Conservation (phyloP, 106 monocot species). For the Posidonia australis region DNA sequence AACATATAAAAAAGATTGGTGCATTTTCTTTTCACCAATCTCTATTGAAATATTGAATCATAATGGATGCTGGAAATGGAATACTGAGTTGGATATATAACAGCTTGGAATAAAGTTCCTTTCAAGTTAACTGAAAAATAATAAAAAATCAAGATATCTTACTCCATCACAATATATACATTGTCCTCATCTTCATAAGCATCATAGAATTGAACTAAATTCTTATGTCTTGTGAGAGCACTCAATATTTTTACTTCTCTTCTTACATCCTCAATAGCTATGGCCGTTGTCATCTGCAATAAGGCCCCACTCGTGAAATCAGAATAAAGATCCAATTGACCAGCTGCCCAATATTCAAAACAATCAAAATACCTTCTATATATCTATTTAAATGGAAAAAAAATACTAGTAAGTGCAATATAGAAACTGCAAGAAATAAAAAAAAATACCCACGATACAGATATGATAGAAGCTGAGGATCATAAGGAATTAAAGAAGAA, state of each 20-base stretch:
- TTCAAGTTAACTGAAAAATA: not conserved
- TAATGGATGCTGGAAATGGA: too few species aligned
- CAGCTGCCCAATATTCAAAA: not conserved
- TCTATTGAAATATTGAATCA: too few species aligned
- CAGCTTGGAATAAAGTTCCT: too few species aligned
- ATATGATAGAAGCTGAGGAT: not conserved
- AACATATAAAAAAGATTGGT: too few species aligned
- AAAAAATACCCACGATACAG: not conserved
- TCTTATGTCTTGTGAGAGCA: slow-evolving; percentile 59
- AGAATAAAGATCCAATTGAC: not conserved
- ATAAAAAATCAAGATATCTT: slow-evolving; percentile 11
- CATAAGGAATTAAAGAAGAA: too few species aligned
- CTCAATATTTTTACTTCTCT: slow-evolving; percentile 86
- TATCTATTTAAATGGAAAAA: not conserved
- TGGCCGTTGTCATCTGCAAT: slow-evolving; percentile 74
- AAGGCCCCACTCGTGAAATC: not conserved
- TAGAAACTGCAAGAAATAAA: not conserved
- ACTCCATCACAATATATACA: slow-evolving; percentile 92
- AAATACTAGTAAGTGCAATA: not conserved
- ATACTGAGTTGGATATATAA: too few species aligned
- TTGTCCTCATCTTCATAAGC: slow-evolving; percentile 77
- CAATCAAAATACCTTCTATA: not conserved
- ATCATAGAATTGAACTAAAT: slow-evolving; percentile 77
- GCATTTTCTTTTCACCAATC: too few species aligned
- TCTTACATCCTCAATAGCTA: slow-evolving; percentile 79